phyloP scores from a whole-genome alignment of 2,329 filamentous ascomycete genomes.

The Colletotrichum cereale region DNA sequence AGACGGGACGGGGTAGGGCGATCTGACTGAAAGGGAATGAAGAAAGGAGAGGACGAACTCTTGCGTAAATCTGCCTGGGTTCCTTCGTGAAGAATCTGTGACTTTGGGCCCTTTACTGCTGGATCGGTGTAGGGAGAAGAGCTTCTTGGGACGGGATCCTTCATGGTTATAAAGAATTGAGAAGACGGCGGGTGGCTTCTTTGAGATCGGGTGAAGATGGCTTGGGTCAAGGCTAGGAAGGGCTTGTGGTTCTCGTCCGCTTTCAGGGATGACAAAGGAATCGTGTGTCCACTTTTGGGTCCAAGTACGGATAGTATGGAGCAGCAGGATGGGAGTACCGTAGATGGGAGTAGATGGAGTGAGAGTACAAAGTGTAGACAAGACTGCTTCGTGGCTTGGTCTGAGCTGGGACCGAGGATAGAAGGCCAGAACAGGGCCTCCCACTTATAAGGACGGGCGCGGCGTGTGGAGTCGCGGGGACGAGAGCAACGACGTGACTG shows the following conservation, averaged over 20 bases:
- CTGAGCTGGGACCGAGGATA: constrained; percentile 37
- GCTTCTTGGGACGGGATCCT: constrained; percentile 55
- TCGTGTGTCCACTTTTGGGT: constrained; percentile 34
- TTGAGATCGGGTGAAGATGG: constrained; percentile 37
- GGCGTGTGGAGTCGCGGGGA: constrained; percentile 39
- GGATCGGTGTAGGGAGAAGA: constrained; percentile 55
- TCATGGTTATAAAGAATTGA: constrained; percentile 53
- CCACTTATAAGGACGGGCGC: constrained; percentile 40
- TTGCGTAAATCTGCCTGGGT: constrained; percentile 53
- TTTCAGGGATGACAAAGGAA: constrained; percentile 38
- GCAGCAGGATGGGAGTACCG: constrained; percentile 9
- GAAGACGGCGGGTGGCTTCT: constrained; percentile 15
- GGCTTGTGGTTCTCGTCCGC: constrained; percentile 39
- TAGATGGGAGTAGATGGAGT: constrained; percentile 18
- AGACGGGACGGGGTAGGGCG: constrained; percentile 21
- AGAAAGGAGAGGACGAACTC: constrained; percentile 50
- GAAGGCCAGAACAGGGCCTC: constrained; percentile 36
- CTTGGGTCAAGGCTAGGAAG: constrained; percentile 35
- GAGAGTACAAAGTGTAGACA: constrained; percentile 21
- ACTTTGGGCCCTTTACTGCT: constrained; percentile 55
- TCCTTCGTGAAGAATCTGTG: constrained; percentile 53
- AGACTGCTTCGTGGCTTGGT: constrained; percentile 37
- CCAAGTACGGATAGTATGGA: neutral
- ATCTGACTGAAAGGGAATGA: neutral
- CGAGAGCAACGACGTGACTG: constrained; percentile 24